Percentiles rank a stretch among this genome's conserved stretches.
Conservation (phyloP, 257 asterid species). For the Fraxinus americana region DNA sequence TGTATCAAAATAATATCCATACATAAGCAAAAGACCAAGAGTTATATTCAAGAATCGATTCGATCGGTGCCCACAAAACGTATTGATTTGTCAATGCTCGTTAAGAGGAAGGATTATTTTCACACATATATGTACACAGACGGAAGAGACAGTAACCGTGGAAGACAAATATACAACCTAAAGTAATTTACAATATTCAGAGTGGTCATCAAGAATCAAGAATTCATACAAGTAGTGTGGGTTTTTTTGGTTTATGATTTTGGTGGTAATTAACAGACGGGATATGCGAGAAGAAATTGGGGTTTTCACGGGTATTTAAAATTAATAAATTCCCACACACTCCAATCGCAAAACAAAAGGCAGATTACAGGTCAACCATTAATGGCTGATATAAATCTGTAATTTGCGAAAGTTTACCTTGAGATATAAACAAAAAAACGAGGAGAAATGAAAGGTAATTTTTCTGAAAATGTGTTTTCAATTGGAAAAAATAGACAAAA, state of each 20-base stretch:
- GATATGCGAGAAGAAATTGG: neutral
- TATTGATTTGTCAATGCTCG: slow-evolving; percentile 29
- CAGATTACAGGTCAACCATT: neutral
- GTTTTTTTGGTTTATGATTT: too few species aligned
- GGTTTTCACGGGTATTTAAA: neutral
- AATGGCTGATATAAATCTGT: neutral
- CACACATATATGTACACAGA: too few species aligned
- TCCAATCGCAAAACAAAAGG: neutral
- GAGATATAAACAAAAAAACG: neutral
- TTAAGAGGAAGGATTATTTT: slow-evolving; percentile 22
- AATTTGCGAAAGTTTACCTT: neutral
- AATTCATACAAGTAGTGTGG: too few species aligned
- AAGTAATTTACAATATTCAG: too few species aligned
- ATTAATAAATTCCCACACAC: neutral
- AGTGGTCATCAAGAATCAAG: too few species aligned
- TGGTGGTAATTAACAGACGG: too few species aligned
- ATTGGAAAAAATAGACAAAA: neutral
- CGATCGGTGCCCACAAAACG: slow-evolving; percentile 41
- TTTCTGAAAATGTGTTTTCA: neutral
- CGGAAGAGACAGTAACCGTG: too few species aligned
- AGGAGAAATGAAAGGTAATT: neutral
- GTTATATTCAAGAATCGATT: slow-evolving; percentile 46
- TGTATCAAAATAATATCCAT: slow-evolving; percentile 33
- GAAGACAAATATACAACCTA: too few species aligned
- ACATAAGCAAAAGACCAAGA: slow-evolving; percentile 29